phyloP scores from a whole-genome alignment of 164 flowering plant genomes.

The Vitis rotundifolia region DNA sequence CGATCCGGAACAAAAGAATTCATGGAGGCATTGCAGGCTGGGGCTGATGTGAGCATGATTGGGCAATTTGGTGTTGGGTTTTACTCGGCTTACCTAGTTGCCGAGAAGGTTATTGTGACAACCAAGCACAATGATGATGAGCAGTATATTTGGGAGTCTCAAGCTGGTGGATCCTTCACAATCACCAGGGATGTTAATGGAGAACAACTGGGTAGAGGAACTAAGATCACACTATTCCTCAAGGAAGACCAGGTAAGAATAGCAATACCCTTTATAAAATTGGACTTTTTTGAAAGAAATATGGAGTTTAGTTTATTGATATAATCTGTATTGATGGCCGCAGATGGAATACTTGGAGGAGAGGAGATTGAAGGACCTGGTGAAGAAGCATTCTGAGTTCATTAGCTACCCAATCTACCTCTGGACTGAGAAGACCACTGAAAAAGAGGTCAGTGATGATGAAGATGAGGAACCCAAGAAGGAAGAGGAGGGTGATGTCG shows the following conservation, averaged over 20 bases:
- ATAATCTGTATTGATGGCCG: no score
- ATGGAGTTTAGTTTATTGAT: no score
- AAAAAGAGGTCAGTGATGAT: conserved; percentile 30
- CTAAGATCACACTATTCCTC: not conserved
- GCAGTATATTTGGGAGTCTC: conserved; percentile 28
- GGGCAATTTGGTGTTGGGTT: conserved; percentile 34
- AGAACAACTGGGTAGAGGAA: not conserved
- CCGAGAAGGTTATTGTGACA: conserved; percentile 24
- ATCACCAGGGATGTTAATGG: no score
- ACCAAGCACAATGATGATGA: conserved; percentile 29
- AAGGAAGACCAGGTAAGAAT: not conserved
- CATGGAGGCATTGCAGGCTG: conserved; percentile 39
- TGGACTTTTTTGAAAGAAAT: no score
- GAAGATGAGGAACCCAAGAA: conserved; percentile 36
- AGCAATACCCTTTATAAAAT: no score
- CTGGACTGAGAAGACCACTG: conserved; percentile 43
- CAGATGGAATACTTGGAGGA: conserved; percentile 18
- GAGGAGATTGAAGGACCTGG: conserved; percentile 13
- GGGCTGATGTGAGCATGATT: conserved; percentile 44
- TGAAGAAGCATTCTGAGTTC: not conserved
- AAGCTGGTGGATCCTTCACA: conserved; percentile 1
- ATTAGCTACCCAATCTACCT: conserved; percentile 39
- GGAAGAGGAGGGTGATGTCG: conserved; percentile 22
- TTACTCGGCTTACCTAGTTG: conserved; percentile 31
- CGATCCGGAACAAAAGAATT: conserved; percentile 37